Conservation (phyloP, 2,329 filamentous ascomycete species). For the Pseudophaeomoniella oleicola region DNA sequence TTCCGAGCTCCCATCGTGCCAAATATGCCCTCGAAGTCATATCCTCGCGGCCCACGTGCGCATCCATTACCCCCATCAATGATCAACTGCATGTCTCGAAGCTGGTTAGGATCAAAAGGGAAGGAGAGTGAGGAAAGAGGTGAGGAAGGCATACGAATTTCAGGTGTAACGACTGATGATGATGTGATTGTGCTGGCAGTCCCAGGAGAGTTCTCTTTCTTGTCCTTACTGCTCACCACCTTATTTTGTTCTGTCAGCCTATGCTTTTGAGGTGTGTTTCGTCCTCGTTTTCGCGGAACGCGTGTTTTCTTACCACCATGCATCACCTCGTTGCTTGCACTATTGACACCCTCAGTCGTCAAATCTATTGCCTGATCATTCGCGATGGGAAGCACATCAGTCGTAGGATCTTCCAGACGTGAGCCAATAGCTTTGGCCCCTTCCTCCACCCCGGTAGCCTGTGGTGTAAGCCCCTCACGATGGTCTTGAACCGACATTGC, state of each 20-base stretch:
- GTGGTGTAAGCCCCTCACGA: too few relatives aligned
- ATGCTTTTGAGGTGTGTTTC: neutral
- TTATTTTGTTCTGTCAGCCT: too few relatives aligned
- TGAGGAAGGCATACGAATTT: neutral
- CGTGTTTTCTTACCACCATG: neutral
- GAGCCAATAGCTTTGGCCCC: too few relatives aligned
- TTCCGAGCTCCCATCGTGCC: too few relatives aligned
- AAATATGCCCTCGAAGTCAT: neutral
- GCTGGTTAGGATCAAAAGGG: conserved; percentile 11
- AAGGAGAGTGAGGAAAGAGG: neutral
- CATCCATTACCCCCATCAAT: conserved; percentile 12
- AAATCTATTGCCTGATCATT: too few relatives aligned
- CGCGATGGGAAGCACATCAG: too few relatives aligned
- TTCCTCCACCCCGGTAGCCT: too few relatives aligned
- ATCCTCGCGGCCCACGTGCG: conserved; percentile 4
- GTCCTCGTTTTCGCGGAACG: neutral
- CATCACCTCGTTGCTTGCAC: too few relatives aligned
- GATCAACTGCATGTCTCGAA: conserved; percentile 10
- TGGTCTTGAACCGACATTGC: too few relatives aligned
- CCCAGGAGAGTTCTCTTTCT: neutral
- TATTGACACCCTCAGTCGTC: too few relatives aligned
- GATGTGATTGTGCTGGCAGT: neutral
- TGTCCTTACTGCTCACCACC: too few relatives aligned
- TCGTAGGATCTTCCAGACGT: too few relatives aligned
- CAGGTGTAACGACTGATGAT: neutral